phyloP scores from a whole-genome alignment of 1,139 yeast species.

The Geotrichum klebahnii region DNA sequence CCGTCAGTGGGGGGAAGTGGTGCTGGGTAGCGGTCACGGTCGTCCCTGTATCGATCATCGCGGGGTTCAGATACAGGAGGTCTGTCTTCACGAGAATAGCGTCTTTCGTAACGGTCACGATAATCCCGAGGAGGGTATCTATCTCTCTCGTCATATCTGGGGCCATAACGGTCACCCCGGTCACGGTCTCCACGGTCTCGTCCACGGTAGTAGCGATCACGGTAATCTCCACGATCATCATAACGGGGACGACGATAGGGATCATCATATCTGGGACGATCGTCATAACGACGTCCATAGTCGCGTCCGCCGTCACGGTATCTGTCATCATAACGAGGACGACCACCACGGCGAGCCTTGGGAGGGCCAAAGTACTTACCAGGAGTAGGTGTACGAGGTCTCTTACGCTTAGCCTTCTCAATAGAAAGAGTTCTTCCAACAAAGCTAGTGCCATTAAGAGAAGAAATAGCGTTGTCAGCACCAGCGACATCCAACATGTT shows the following conservation, averaged over 20 bases:
- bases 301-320: constrained; percentile 23
- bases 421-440: constrained; percentile 38
- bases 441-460: constrained; percentile 35
- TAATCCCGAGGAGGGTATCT: constrained; percentile 25
- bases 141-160: constrained; percentile 19
- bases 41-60: constrained; percentile 26
- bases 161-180: constrained; percentile 22
- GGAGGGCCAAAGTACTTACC: constrained; percentile 44
- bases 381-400: constrained; percentile 44
- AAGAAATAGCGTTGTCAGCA: constrained; percentile 38
- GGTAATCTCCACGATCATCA: constrained; percentile 30
- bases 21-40: constrained; percentile 25
- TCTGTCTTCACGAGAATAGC: constrained; percentile 28
- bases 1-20: constrained; percentile 24
- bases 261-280: constrained; percentile 31
- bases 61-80: constrained; percentile 29
- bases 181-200: constrained; percentile 30
- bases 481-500: constrained; percentile 35
- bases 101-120: constrained; percentile 25
- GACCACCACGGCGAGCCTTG: constrained; percentile 33
- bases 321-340: constrained; percentile 27
- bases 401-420: constrained; percentile 40
- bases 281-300: constrained; percentile 27
- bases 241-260: constrained; percentile 32
- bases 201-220: constrained; percentile 32